Percentiles rank a stretch among this genome's conserved stretches.
Evolutionary conservation across 345 rosid genomes (phyloP).

Genomic region (Melaleuca alternifolia): DNA sequence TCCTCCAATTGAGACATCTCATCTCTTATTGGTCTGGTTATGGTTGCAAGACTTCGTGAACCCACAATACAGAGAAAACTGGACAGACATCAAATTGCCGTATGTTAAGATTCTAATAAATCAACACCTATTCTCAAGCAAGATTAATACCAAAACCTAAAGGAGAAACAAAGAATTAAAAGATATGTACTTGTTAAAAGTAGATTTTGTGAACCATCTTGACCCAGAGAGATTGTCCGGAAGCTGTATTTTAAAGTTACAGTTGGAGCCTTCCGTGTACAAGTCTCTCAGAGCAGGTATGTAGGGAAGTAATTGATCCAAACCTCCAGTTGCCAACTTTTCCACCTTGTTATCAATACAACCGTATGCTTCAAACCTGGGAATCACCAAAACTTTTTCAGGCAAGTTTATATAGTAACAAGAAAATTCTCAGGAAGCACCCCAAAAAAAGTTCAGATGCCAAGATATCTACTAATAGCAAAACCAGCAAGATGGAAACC

Average conservation of each 20-base stretch:
- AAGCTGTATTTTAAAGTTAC: slow-evolving; percentile 33
- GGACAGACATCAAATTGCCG: background rate
- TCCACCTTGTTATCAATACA: slow-evolving; percentile 28
- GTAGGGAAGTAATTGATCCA: slow-evolving; percentile 36
- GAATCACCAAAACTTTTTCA: background rate
- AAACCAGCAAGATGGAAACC: background rate
- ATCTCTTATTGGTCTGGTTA: slow-evolving; percentile 26
- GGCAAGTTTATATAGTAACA: background rate
- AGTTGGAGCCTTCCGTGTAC: slow-evolving; percentile 25
- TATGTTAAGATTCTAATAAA: background rate
- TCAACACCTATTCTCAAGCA: background rate
- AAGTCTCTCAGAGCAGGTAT: slow-evolving; percentile 29
- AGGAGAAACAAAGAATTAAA: background rate
- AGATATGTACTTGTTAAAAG: slow-evolving; percentile 34
- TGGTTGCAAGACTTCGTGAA: slow-evolving; percentile 25
- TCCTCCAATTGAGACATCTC: slow-evolving; percentile 59
- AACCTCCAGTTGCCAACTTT: slow-evolving; percentile 31
- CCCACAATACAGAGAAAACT: slow-evolving; percentile 36
- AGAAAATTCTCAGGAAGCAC: background rate
- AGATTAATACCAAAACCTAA: background rate
- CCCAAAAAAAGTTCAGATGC: background rate
- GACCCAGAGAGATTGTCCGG: slow-evolving; percentile 12
- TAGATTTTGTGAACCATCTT: slow-evolving; percentile 50
- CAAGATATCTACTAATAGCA: background rate
- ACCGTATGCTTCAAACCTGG: slow-evolving; percentile 43